Conservation (phyloP, 176 grass and related monocot genomes). For the Aegilops longissima region DNA sequence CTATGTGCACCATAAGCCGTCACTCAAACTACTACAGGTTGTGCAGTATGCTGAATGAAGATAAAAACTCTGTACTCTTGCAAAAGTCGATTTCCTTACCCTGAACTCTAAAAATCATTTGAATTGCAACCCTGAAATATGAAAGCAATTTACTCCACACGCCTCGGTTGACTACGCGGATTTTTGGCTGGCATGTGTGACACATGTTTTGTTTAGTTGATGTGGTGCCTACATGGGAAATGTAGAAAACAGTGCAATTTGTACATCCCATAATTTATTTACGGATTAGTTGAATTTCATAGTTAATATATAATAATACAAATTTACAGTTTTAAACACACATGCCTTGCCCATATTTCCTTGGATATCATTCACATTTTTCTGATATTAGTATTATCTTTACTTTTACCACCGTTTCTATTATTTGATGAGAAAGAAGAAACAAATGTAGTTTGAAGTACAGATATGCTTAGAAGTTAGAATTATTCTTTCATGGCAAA, state of each 20-base stretch:
- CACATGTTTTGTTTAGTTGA: not conserved
- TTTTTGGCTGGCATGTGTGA: not conserved
- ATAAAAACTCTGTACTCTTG: not conserved
- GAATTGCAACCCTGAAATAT: not conserved
- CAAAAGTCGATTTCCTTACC: not conserved
- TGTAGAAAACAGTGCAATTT: not conserved
- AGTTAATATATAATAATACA: not conserved
- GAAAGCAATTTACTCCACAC: not conserved
- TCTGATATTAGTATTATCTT: not conserved
- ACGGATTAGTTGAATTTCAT: not conserved
- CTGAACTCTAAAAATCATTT: not conserved
- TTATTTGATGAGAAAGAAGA: not conserved
- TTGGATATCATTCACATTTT: not conserved
- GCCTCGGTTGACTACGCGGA: not conserved
- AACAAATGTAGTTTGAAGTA: not conserved
- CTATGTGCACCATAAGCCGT: not conserved
- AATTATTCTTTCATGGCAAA: not conserved
- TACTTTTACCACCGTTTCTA: not conserved
- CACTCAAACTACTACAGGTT: not conserved
- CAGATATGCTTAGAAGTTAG: not conserved
- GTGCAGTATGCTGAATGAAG: not conserved
- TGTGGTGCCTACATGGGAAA: not conserved
- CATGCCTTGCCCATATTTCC: not conserved
- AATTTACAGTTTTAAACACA: not conserved
- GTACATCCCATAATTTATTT: not conserved